Percentiles rank a stretch among this genome's conserved stretches.
Conservation (phyloP, 2,329 filamentous ascomycete genomes). For the Aspergillus sp. region DNA sequence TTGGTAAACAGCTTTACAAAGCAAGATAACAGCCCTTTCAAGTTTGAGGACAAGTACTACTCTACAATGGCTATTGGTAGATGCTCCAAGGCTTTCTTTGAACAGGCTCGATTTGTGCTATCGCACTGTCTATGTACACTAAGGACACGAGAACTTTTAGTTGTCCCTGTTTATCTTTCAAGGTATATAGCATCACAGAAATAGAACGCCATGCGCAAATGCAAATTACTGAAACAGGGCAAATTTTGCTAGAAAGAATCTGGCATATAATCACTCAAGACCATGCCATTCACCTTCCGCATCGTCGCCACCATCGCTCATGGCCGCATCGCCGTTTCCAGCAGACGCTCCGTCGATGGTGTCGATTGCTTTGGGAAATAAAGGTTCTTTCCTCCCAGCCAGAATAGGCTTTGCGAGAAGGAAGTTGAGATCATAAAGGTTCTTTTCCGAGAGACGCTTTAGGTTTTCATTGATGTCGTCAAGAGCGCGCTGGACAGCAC, state of each 20-base stretch:
- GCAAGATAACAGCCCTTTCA: neutral
- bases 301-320: constrained; percentile 30
- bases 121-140: constrained; percentile 10
- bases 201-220: constrained; percentile 31
- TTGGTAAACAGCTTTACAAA: neutral
- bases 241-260: constrained; percentile 5
- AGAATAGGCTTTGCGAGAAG: constrained; percentile 58
- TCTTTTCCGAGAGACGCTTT: constrained; percentile 79
- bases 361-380: constrained; percentile 31
- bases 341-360: constrained; percentile 16
- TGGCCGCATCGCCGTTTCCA: constrained; percentile 25
- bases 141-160: constrained; percentile 19
- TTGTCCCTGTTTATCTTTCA: constrained; percentile 20
- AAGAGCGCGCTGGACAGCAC: constrained; percentile 78
- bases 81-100: neutral
- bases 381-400: constrained; percentile 26
- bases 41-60: neutral
- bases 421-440: constrained; percentile 86
- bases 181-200: constrained; percentile 25
- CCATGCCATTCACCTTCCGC: constrained; percentile 56
- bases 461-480: constrained; percentile 79
- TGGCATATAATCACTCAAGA: constrained; percentile 43
- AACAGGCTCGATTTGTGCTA: constrained; percentile 5
- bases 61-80: neutral
- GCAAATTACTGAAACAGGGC: constrained; percentile 23